Evolutionary conservation across 306 rosid genomes (phyloP), one percentile per base, ranked within the genome.

Genomic region (Bauhinia variegata): DNA sequence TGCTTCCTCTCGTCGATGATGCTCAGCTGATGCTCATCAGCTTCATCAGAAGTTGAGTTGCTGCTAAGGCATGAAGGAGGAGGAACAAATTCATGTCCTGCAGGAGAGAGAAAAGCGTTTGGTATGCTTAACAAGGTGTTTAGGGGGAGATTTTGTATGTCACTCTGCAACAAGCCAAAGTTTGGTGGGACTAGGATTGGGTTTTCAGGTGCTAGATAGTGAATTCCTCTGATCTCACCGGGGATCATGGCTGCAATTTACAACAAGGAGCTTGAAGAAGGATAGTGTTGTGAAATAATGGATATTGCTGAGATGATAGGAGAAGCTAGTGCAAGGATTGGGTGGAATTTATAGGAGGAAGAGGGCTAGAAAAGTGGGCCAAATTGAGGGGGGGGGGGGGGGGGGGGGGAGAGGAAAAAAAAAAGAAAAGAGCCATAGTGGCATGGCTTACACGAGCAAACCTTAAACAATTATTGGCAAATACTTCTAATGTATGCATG

Each of bases 31-130:
- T 81, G 85, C 8, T 87, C 96, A 31, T 90, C 96, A 1, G 89
- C 92, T 55, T 88, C 95, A 51, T 88, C 97, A 12, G 95, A 82
- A 23, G 95, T 82, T n/a, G 91, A 85, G 79, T 81, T 87, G 79
- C 75, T 85, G 84, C 83, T 75, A 46, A 76, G 71, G 41, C 84
- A 69, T 8, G 79, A 64, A 33, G 71, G 83, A 19, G 73, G 77
- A 39, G 63, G 49, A 23, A 23, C 28, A 66, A 75, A 56, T 32
- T 84, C 90, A 73, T 53, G 74, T 32, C 71, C 76, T 10, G 31
- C 14, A 37, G 71, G 39, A 44, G 79, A 83, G 75, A 43, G 60
- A 57, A 78, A 73, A 54, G 54, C 41, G 38, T 65, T 80, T 65
- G 86, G 82, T 8, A 78, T 70, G 73, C 8, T 65, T 51, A 82